Percentiles rank a stretch among this genome's conserved stretches.
Conservation (phyloP, 441 rosid genomes). For the Sinapis alba region DNA sequence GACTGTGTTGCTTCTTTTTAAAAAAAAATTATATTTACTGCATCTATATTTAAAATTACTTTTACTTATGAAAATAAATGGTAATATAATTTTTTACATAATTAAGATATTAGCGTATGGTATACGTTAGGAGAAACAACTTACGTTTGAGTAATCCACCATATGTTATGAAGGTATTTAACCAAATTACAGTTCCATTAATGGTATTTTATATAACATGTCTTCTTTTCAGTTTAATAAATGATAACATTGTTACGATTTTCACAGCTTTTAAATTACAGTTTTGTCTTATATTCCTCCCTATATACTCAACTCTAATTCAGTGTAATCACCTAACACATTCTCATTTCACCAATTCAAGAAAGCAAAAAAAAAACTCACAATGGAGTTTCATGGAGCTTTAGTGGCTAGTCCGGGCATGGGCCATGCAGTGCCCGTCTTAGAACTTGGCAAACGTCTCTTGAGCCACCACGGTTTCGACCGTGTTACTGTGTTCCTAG, state of each 20-base stretch:
- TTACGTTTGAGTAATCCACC: background rate
- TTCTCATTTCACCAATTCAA: slow-evolving; percentile 3
- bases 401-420: slow-evolving; percentile 39
- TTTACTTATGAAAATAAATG: too few species aligned
- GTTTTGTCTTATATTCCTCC: slow-evolving; percentile 5
- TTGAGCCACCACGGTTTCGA: slow-evolving; percentile 33
- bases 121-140: background rate
- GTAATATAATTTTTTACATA: too few species aligned
- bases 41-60: too few species aligned
- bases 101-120: background rate
- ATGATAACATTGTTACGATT: slow-evolving; percentile 17
- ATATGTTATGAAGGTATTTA: background rate
- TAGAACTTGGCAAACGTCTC: slow-evolving; percentile 39
- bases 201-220: background rate
- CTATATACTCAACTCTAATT: slow-evolving; percentile 16
- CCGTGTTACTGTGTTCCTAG: slow-evolving; percentile 47
- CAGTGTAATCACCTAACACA: slow-evolving; percentile 11
- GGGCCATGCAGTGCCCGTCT: slow-evolving; percentile 36
- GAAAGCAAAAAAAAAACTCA: background rate
- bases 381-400: slow-evolving; percentile 32
- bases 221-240: slow-evolving; percentile 5
- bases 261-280: background rate
- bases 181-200: background rate
- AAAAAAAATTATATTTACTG: background rate
- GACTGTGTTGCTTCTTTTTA: slow-evolving; percentile 12